phyloP scores from a whole-genome alignment of 1,284 basidiomycete species.

The Lentinus polychrous region DNA sequence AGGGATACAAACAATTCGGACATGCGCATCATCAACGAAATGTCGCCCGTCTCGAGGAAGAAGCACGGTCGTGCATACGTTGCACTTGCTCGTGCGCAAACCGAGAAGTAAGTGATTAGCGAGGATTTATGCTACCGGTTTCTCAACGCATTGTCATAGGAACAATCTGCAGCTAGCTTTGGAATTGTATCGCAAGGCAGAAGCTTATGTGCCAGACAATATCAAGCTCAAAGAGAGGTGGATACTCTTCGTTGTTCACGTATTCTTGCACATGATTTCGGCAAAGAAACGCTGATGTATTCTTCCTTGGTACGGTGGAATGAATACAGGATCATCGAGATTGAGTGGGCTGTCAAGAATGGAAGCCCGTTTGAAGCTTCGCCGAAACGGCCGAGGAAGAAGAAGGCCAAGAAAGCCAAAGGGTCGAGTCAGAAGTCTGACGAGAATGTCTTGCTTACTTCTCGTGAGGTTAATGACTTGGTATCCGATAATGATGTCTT shows the following conservation, averaged over 20 bases:
- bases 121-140: neutral
- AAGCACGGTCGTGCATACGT: slow-evolving; percentile 72
- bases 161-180: slow-evolving; percentile 66
- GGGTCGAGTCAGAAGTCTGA: neutral
- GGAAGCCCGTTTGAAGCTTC: slow-evolving; percentile 52
- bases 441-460: neutral
- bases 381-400: slow-evolving; percentile 44
- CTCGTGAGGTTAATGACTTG: neutral
- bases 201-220: slow-evolving; percentile 72
- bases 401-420: slow-evolving; percentile 25
- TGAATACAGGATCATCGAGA: slow-evolving; percentile 57
- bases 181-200: slow-evolving; percentile 69
- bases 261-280: slow-evolving; percentile 47
- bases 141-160: slow-evolving; percentile 29
- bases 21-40: slow-evolving; percentile 45
- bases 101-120: slow-evolving; percentile 52
- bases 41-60: slow-evolving; percentile 68
- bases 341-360: slow-evolving; percentile 65
- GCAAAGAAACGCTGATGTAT: slow-evolving; percentile 14
- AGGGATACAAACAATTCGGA: slow-evolving; percentile 59
- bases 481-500: no score
- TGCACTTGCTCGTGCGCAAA: slow-evolving; percentile 66
- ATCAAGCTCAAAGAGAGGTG: slow-evolving; percentile 77
- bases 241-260: slow-evolving; percentile 55
- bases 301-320: neutral